A percentile compares a stretch with the other conserved stretches of the same genome.
Evolutionary conservation across 768 basidiomycete species (phyloP).

Genomic region (Glaciozyma antarctica): DNA sequence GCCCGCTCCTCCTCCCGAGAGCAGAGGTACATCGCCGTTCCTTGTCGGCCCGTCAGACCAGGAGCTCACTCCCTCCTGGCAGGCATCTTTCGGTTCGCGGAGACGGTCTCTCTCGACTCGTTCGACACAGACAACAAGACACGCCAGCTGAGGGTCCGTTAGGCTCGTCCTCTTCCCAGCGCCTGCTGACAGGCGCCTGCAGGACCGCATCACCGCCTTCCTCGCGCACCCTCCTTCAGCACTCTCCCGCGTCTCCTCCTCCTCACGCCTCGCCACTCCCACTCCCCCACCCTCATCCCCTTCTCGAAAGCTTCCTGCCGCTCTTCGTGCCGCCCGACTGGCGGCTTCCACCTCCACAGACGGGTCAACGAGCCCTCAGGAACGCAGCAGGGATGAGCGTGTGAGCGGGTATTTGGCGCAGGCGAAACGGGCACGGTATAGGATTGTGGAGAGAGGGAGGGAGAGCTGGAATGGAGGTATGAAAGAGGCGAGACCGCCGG

Average conservation of each 20-base stretch:
- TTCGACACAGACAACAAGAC: conserved; percentile 21
- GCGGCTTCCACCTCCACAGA: too few relatives aligned
- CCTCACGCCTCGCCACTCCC: neutral
- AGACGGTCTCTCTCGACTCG: conserved; percentile 12
- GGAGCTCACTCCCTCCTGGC: neutral
- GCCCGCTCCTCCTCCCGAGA: too few relatives aligned
- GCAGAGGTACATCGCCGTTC: too few relatives aligned
- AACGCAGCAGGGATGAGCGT: too few relatives aligned
- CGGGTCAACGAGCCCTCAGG: too few relatives aligned
- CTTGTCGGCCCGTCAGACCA: too few relatives aligned
- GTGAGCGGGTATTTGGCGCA: too few relatives aligned
- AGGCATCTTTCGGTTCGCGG: conserved; percentile 2
- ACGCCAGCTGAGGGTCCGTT: conserved; percentile 9
- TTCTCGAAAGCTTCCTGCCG: conserved; percentile 17
- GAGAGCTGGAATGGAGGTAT: neutral
- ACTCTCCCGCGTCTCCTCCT: neutral
- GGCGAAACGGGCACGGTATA: conserved; percentile 5
- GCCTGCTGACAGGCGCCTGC: neutral
- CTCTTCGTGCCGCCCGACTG: conserved; percentile 1
- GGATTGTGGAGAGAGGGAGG: conserved; percentile 15
- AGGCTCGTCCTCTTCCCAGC: neutral
- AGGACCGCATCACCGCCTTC: conserved; percentile 23
- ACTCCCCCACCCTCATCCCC: neutral
- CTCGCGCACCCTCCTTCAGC: conserved; percentile 1
- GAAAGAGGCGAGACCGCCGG: too few relatives aligned